A percentile compares a stretch with the other conserved stretches of the same genome.
Evolutionary conservation across 768 basidiomycete species (phyloP).

Genomic region (Russula abietina): DNA sequence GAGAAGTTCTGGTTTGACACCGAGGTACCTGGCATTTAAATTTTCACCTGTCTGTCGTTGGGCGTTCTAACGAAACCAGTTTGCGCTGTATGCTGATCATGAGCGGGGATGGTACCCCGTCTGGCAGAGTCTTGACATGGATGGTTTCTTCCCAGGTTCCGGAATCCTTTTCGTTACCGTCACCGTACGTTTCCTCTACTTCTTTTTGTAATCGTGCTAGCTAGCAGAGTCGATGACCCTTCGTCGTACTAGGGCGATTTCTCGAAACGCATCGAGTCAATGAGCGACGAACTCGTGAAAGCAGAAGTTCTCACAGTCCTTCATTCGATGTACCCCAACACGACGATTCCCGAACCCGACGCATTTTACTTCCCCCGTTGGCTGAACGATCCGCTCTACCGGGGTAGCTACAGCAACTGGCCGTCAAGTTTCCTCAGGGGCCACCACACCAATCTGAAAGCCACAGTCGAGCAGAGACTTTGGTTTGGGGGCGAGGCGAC

Average conservation of each 20-base stretch:
- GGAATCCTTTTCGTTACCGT: slow-evolving; percentile 51
- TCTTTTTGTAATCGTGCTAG: neutral
- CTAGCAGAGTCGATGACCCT: too few relatives aligned
- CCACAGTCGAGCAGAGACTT: slow-evolving; percentile 44
- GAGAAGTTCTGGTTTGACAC: slow-evolving; percentile 55
- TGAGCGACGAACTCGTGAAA: slow-evolving; percentile 43
- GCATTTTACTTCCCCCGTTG: slow-evolving; percentile 54
- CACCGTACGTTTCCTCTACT: slow-evolving; percentile 32
- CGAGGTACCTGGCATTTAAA: slow-evolving; percentile 30
- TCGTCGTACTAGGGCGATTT: slow-evolving; percentile 55
- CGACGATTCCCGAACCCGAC: slow-evolving; percentile 47
- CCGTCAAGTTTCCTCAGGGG: slow-evolving; percentile 51
- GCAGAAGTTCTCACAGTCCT: slow-evolving; percentile 52
- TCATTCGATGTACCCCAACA: slow-evolving; percentile 52
- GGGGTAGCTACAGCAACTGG: slow-evolving; percentile 67
- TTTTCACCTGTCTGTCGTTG: neutral
- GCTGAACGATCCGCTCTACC: slow-evolving; percentile 45
- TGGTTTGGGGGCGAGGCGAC: slow-evolving; percentile 65
- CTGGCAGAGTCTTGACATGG: slow-evolving; percentile 60
- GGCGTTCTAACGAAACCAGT: slow-evolving; percentile 31
- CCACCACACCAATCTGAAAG: slow-evolving; percentile 52
- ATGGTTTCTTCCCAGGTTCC: slow-evolving; percentile 53
- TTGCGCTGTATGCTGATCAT: slow-evolving; percentile 51
- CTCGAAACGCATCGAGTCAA: slow-evolving; percentile 50
- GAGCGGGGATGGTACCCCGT: slow-evolving; percentile 59